Evolutionary conservation across 257 asterid species (phyloP).

Genomic region (Vinca minor): DNA sequence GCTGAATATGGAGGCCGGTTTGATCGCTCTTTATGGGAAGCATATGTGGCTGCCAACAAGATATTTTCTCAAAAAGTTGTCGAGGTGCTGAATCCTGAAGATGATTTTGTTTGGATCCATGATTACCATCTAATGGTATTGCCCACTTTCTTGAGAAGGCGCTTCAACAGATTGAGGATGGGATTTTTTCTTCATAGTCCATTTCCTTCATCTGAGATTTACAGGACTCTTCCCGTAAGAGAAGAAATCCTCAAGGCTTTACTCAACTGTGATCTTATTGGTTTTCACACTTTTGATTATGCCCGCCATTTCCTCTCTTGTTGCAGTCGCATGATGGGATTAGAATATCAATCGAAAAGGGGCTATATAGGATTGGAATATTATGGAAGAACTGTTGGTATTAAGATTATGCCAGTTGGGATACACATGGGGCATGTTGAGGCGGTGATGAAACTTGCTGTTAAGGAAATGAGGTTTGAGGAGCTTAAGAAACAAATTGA

Average conservation of each 20-base stretch:
- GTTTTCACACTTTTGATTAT: constrained; percentile 90
- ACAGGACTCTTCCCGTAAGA: constrained; percentile 86
- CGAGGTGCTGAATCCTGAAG: constrained; percentile 80
- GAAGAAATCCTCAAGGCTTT: constrained; percentile 83
- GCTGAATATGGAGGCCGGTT: constrained; percentile 70
- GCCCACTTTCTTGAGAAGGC: constrained; percentile 78
- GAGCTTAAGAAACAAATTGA: constrained; percentile 63
- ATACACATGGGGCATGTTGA: constrained; percentile 85
- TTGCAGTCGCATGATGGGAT: constrained; percentile 88
- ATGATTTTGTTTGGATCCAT: constrained; percentile 79
- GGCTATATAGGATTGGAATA: constrained; percentile 88
- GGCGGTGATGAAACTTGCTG: constrained; percentile 59
- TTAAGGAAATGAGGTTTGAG: constrained; percentile 55
- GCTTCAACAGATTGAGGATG: constrained; percentile 68
- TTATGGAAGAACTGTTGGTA: constrained; percentile 84
- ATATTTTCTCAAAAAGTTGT: constrained; percentile 66
- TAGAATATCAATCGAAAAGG: constrained; percentile 84
- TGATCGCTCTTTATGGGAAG: constrained; percentile 75
- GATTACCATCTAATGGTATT: constrained; percentile 85
- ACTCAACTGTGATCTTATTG: constrained; percentile 76
- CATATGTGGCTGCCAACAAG: constrained; percentile 70
- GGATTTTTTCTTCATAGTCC: constrained; percentile 94
- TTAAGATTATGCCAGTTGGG: constrained; percentile 93
- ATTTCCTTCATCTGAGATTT: constrained; percentile 85
- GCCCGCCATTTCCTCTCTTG: constrained; percentile 92